Evolutionary conservation across 2,329 filamentous ascomycete genomes (phyloP).

Genomic region (Alternaria atra): DNA sequence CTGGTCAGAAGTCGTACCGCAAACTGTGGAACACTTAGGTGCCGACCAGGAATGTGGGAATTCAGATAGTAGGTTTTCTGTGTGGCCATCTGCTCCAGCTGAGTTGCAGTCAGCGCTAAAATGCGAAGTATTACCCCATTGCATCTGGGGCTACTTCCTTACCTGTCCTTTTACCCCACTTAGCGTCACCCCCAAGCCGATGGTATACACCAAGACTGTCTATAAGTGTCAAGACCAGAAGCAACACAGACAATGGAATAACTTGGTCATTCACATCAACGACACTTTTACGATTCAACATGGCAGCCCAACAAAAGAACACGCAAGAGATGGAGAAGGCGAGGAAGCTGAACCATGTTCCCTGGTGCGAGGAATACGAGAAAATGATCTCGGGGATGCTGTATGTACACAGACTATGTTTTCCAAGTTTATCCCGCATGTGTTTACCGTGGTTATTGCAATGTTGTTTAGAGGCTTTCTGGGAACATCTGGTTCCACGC

Average conservation of each 20-base stretch:
- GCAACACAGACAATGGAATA: background rate
- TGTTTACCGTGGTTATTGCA: background rate
- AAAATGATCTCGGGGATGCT: conserved; percentile 72
- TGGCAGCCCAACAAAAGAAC: conserved; percentile 56
- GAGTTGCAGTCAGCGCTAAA: conserved; percentile 22
- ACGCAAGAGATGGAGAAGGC: conserved; percentile 56
- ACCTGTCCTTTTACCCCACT: conserved; percentile 23
- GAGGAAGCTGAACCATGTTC: conserved; percentile 60
- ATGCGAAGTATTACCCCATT: conserved; percentile 35
- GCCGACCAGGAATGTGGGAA: background rate
- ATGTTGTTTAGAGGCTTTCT: no score
- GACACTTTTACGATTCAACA: conserved; percentile 14
- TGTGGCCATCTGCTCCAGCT: background rate
- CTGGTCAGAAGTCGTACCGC: conserved; percentile 22
- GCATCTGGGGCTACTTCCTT: background rate
- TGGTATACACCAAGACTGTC: background rate
- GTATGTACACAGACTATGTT: conserved; percentile 47
- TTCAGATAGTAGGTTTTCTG: background rate
- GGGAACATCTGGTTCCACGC: no score
- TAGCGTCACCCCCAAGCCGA: conserved; percentile 13
- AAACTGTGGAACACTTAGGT: background rate
- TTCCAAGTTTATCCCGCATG: background rate
- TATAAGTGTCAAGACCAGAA: conserved; percentile 3
- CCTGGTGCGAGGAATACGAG: conserved; percentile 69
- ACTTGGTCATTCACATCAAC: background rate